phyloP scores from a whole-genome alignment of 306 rosid species.

The Prunus davidiana region DNA sequence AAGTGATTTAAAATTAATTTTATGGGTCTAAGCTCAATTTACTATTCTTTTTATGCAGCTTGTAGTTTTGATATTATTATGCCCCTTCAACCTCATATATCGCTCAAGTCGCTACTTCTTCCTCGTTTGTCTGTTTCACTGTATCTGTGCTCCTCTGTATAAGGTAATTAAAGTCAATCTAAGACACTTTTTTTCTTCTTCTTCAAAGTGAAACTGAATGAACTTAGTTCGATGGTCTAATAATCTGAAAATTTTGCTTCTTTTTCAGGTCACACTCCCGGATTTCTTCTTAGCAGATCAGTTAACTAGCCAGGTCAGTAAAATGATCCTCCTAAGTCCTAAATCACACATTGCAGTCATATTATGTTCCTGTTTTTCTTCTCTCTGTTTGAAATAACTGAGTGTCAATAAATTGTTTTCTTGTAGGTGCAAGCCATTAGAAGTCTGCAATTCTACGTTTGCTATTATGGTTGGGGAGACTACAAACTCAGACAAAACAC shows the following conservation, averaged over 20 bases:
- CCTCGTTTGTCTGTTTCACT: slow-evolving; percentile 46
- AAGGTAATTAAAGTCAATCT: slow-evolving; percentile 37
- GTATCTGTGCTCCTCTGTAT: slow-evolving; percentile 58
- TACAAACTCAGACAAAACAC: slow-evolving; percentile 39
- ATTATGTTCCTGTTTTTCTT: not conserved
- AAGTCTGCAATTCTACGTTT: slow-evolving; percentile 64
- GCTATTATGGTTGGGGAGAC: slow-evolving; percentile 71
- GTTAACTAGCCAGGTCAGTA: slow-evolving; percentile 65
- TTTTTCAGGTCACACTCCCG: slow-evolving; percentile 55
- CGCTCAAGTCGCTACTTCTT: slow-evolving; percentile 62
- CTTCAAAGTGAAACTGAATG: not conserved
- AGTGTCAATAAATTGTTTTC: not conserved
- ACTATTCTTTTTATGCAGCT: slow-evolving; percentile 29
- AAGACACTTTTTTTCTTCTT: not conserved
- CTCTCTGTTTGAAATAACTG: not conserved
- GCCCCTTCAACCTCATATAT: slow-evolving; percentile 59
- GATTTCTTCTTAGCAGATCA: slow-evolving; percentile 80
- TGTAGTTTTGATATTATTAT: slow-evolving; percentile 34
- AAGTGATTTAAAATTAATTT: too few relatives aligned
- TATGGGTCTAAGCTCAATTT: too few relatives aligned
- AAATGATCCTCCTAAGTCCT: too few relatives aligned
- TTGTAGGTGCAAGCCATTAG: slow-evolving; percentile 63
- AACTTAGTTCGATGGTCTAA: not conserved
- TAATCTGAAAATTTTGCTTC: not conserved
- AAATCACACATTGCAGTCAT: not conserved